Evolutionary conservation across 139 green algal genomes (phyloP).

Genomic region (Chlamydomonas incerta): DNA sequence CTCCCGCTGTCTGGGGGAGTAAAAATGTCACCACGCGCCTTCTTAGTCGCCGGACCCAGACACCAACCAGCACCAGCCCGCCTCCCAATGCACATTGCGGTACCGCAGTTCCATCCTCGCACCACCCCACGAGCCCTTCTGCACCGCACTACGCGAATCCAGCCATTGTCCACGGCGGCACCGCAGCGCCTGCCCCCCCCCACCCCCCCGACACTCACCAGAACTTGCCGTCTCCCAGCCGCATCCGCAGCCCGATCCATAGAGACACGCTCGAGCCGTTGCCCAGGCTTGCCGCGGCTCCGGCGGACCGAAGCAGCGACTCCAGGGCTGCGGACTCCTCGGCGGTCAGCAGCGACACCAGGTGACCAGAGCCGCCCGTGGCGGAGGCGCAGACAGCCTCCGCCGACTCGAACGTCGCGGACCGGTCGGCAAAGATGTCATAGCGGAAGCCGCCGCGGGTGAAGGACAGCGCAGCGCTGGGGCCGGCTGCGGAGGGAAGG

Average conservation of each 20-base stretch:
- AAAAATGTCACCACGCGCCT: too few species aligned
- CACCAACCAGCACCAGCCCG: too few species aligned
- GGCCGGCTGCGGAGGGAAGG: neutral
- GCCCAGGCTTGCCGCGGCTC: neutral
- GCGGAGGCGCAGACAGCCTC: neutral
- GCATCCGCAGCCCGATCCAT: slow-evolving; percentile 12
- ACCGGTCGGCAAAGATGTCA: neutral
- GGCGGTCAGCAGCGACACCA: neutral
- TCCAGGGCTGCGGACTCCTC: neutral
- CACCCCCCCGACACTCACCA: too few species aligned
- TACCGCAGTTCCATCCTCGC: too few species aligned
- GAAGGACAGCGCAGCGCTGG: neutral
- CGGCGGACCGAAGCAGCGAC: neutral
- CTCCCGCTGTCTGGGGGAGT: too few species aligned
- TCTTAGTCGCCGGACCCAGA: too few species aligned
- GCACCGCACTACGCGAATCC: too few species aligned
- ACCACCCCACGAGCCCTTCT: too few species aligned
- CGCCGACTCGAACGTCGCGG: neutral
- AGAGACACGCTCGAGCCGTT: neutral
- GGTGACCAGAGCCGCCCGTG: neutral
- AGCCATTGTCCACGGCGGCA: too few species aligned
- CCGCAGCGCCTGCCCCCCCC: too few species aligned
- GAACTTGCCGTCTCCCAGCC: neutral
- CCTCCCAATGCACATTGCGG: too few species aligned
- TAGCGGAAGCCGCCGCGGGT: neutral